phyloP scores from a whole-genome alignment of 495 filamentous ascomycete genomes.

The Niebla homalea region DNA sequence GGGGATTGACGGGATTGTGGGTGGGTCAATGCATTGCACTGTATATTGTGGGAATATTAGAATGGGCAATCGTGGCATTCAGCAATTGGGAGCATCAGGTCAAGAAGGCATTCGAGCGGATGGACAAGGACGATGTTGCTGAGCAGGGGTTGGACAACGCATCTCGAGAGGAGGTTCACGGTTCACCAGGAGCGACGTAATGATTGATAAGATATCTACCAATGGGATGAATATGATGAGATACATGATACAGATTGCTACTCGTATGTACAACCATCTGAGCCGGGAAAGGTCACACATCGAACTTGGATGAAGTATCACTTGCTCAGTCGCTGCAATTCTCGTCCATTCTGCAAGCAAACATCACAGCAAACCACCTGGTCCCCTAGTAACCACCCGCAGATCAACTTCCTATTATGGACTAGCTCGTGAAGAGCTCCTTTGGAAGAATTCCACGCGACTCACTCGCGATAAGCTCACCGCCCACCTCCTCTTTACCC shows the following conservation, averaged over 20 bases:
- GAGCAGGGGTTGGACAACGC: conserved; percentile 21
- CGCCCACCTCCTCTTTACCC: no score
- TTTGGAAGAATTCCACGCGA: no score
- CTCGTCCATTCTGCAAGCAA: no score
- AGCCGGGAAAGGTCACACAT: no score
- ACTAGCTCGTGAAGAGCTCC: no score
- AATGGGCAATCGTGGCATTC: conserved; percentile 69
- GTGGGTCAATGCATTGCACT: conserved; percentile 82
- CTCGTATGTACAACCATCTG: no score
- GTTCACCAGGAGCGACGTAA: background rate
- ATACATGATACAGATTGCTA: background rate
- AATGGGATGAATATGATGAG: background rate
- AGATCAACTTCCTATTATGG: no score
- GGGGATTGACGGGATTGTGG: conserved; percentile 78
- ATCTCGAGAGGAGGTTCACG: background rate
- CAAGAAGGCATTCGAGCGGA: conserved; percentile 56
- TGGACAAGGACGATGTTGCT: conserved; percentile 47
- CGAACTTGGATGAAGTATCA: no score
- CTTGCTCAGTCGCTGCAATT: no score
- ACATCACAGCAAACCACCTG: no score
- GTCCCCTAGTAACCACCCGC: no score
- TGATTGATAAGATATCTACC: background rate
- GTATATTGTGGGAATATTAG: conserved; percentile 65
- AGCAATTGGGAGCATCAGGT: conserved; percentile 75
- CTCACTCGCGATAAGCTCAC: no score